phyloP scores from a whole-genome alignment of 495 filamentous ascomycete genomes.

The Apiosordaria backusii region DNA sequence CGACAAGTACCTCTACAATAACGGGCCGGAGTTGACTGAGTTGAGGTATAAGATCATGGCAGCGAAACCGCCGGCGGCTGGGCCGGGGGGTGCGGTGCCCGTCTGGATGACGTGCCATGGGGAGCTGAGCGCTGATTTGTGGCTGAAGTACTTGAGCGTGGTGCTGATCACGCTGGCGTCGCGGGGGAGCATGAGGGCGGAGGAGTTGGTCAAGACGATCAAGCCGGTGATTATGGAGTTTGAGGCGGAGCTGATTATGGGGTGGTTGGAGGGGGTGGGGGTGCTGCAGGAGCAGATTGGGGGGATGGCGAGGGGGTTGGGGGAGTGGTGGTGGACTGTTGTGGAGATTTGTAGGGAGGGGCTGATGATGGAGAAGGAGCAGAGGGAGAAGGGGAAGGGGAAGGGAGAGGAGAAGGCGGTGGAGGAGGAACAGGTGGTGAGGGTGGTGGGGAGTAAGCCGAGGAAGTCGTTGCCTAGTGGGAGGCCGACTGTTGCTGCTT shows the following conservation, averaged over 20 bases:
- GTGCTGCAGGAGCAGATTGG: constrained; percentile 34
- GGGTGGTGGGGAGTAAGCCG: constrained; percentile 8
- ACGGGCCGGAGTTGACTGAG: constrained; percentile 44
- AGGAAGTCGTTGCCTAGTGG: constrained; percentile 16
- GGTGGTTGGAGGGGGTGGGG: constrained; percentile 59
- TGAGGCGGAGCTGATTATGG: constrained; percentile 62
- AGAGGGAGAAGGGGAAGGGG: background rate
- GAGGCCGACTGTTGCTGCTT: background rate
- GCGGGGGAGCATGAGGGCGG: constrained; percentile 53
- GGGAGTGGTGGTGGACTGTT: constrained; percentile 70
- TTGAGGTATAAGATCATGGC: constrained; percentile 37
- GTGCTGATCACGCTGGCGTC: constrained; percentile 57
- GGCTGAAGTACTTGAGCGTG: constrained; percentile 60
- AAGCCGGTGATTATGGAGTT: constrained; percentile 61
- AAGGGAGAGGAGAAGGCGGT: background rate
- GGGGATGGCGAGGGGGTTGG: constrained; percentile 46
- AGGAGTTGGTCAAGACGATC: constrained; percentile 52
- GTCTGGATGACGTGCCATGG: constrained; percentile 79
- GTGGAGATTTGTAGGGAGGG: constrained; percentile 31
- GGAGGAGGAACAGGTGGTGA: no score
- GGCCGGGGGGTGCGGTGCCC: constrained; percentile 51
- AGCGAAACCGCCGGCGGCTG: constrained; percentile 28
- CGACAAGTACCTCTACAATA: constrained; percentile 56
- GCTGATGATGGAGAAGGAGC: constrained; percentile 5
- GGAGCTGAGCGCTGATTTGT: constrained; percentile 56